Base-by-base conservation (phyloP, 768 basidiomycete genomes). In the Boletus rubropictus region DNA sequence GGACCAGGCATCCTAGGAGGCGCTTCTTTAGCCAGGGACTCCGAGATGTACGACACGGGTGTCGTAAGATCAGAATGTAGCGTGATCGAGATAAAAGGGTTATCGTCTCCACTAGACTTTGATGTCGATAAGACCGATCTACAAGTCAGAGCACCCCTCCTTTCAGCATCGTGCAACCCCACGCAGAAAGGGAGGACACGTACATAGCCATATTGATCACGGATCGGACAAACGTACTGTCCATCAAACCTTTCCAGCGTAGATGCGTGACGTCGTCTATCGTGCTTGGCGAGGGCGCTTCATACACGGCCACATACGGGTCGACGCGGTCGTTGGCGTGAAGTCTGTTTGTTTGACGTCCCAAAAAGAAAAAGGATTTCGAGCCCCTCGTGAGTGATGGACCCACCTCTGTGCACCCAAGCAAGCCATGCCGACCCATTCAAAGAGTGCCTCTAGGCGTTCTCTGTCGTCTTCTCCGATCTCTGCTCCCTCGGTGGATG, bases 401-500 rank as follows among this genome's bases (percentile, higher is more conserved):
- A 28, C 49, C 6, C 50, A 82, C 86, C 86, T 72, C 58, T 84
- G 82, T 2, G 86, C 71, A 12, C 79, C 83, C 5, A 88, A 57
- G 47, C 71, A 72, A 3, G 79, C 82, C 78, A 88, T 76, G 7
- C 85, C 86, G 7, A 80, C 71, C 86, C 86, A 89, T 59, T 88
- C 86, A 42, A 84, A 82, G 14, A 86, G 63, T 3, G 58, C 64
- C 7, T 64, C 59, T 35, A 77, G 63, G 7, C 69, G 67, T 9
- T 69, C 66, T 7, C 74, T 61, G 73, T 80, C 80, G 46, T 81
- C 79, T 36, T 81, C 79, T 8, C 56, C 25, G n/a, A 51, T 24
- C n/a, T 52, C 24, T 8, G 4, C 63, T 20, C 75, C 74, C 2
- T 61, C 55, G 25, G 56, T 49, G 1, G 52, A 51, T 4, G 34